These are phyloP conservation scores for Ogataea pilisensis DNA, from an alignment of 805 yeast species.

Conservation along the genomic window DNA sequence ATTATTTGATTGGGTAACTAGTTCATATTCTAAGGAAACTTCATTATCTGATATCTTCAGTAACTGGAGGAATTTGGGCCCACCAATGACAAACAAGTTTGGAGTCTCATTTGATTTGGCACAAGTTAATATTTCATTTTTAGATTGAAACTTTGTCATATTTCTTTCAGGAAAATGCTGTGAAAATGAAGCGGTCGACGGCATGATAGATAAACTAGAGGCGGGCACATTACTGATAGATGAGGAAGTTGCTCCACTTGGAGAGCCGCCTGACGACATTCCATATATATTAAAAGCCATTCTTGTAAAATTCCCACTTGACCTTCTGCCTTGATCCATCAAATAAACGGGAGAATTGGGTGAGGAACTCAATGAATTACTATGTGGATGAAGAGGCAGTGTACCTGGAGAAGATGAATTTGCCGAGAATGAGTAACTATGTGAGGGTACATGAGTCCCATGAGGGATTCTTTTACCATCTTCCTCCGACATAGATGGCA, in stretches of 20 bases:
- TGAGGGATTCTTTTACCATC: slow-evolving; percentile 1
- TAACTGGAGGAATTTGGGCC: slow-evolving; percentile 39
- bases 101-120: slow-evolving; percentile 33
- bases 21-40: slow-evolving; percentile 32
- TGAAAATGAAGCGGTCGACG: slow-evolving; percentile 23
- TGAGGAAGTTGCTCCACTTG: slow-evolving; percentile 11
- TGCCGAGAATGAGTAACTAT: slow-evolving; percentile 4
- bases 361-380: slow-evolving; percentile 17
- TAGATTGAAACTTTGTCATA: slow-evolving; percentile 26
- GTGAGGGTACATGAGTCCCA: not conserved
- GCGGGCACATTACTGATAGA: slow-evolving; percentile 13
- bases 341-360: slow-evolving; percentile 21
- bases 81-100: slow-evolving; percentile 37
- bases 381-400: slow-evolving; percentile 1
- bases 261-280: slow-evolving; percentile 19
- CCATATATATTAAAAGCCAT: slow-evolving; percentile 62
- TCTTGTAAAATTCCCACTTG: slow-evolving; percentile 40
- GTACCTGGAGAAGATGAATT: not conserved
- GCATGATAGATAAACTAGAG: slow-evolving; percentile 17
- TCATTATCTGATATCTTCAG: slow-evolving; percentile 31
- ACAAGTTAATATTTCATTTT: slow-evolving; percentile 32
- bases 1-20: slow-evolving; percentile 25
- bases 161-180: slow-evolving; percentile 19
- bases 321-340: slow-evolving; percentile 23
- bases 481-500: slow-evolving; percentile 2